Evolutionary conservation across 148 eudicot genomes (phyloP).

Genomic region (Rhododendron mucronatum): DNA sequence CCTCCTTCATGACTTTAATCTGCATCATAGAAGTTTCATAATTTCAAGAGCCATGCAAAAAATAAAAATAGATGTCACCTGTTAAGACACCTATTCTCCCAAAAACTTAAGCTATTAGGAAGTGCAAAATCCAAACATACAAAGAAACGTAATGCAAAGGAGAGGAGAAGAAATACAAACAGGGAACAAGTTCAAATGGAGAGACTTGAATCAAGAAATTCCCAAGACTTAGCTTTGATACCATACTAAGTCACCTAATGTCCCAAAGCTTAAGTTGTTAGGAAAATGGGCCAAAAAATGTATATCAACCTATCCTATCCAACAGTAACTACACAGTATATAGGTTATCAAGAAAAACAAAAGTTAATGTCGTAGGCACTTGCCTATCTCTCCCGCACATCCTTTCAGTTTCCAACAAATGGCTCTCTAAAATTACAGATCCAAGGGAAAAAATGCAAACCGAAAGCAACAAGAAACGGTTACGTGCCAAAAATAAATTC

Average conservation of each 20-base stretch:
- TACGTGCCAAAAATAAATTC: background rate
- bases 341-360: background rate
- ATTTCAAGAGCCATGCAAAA: background rate
- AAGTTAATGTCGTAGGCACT: background rate
- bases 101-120: background rate
- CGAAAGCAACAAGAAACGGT: background rate
- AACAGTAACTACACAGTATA: background rate
- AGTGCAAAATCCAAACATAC: background rate
- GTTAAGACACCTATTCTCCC: background rate
- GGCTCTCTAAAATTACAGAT: background rate
- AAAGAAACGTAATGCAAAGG: background rate
- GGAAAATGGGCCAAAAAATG: background rate
- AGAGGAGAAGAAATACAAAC: background rate
- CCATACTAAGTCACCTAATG: background rate
- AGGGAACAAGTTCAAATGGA: background rate
- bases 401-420: background rate
- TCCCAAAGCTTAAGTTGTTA: background rate
- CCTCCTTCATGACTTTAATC: constrained; percentile 75
- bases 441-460: background rate
- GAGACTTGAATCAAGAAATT: background rate
- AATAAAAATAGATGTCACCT: background rate
- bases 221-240: background rate
- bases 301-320: background rate
- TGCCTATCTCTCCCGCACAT: background rate
- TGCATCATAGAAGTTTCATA: constrained; percentile 31